Evolutionary conservation across 2,329 filamentous ascomycete species (phyloP).

Genomic region (Venturia pyrina): DNA sequence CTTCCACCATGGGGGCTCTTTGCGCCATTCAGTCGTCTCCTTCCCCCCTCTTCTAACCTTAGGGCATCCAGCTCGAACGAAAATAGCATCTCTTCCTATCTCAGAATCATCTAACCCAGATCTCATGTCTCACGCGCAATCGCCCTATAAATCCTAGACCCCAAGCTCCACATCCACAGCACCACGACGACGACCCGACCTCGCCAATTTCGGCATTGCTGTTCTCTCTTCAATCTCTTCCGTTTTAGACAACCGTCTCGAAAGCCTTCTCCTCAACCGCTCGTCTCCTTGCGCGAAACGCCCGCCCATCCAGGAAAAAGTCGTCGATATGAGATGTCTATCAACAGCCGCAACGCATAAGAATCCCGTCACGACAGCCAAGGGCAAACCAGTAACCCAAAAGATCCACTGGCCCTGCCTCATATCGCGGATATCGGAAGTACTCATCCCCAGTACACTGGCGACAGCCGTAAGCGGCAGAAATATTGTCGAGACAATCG

Average conservation of each 20-base stretch:
- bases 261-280: background rate
- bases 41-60: too few species aligned
- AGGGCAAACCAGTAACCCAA: background rate
- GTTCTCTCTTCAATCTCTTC: background rate
- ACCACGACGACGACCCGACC: background rate
- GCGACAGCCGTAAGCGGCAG: conserved; percentile 2
- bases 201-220: background rate
- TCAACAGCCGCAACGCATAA: background rate
- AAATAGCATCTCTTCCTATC: too few species aligned
- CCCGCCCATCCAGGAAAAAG: background rate
- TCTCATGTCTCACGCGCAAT: too few species aligned
- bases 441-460: conserved; percentile 8
- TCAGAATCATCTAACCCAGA: too few species aligned
- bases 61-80: too few species aligned
- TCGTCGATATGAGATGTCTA: background rate
- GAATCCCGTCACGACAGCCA: background rate
- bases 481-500: background rate
- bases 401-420: conserved; percentile 6
- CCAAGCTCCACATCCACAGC: background rate
- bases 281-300: background rate
- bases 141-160: background rate
- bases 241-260: background rate
- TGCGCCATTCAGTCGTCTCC: too few species aligned
- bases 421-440: conserved; percentile 7
- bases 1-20: too few species aligned